These are phyloP conservation scores for Alnus glutinosa DNA, from an alignment of 306 rosid genomes.

Conservation along the genomic window DNA sequence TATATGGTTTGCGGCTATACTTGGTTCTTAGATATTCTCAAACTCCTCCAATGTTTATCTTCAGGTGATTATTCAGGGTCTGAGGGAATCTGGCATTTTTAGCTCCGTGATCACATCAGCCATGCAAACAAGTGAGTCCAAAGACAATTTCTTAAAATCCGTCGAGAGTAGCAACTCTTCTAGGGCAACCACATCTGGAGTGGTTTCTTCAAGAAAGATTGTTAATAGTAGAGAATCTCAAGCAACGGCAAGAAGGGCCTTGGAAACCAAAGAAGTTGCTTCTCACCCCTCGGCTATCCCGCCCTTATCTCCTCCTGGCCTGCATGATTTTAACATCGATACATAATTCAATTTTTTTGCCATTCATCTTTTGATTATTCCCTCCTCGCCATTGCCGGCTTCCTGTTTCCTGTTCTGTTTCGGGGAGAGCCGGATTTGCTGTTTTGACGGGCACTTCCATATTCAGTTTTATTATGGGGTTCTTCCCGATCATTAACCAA, in stretches of 20 bases:
- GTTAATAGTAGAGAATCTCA: conserved; percentile 52
- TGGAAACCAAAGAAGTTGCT: conserved; percentile 46
- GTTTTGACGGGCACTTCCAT: conserved; percentile 31
- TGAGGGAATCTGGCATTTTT: conserved; percentile 79
- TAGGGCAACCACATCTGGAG: conserved; percentile 44
- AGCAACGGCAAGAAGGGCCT: conserved; percentile 63
- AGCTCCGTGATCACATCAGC: conserved; percentile 67
- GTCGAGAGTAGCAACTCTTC: conserved; percentile 72
- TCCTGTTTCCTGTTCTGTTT: conserved; percentile 29
- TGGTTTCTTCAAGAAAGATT: conserved; percentile 58
- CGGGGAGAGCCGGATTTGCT: conserved; percentile 8
- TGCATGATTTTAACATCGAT: conserved; percentile 32
- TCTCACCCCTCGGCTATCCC: conserved; percentile 63
- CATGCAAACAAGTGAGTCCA: conserved; percentile 47
- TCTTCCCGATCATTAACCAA: conserved; percentile 85
- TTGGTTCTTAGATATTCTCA: conserved; percentile 6
- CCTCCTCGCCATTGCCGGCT: conserved; percentile 32
- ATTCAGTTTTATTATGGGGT: conserved; percentile 37
- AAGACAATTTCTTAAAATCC: conserved; percentile 65
- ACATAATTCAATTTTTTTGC: conserved; percentile 19
- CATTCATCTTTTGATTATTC: conserved; percentile 12
- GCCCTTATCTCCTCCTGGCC: conserved; percentile 76
- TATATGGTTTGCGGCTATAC: neutral
- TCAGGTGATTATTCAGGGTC: conserved; percentile 77
- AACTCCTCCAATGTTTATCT: conserved; percentile 19